These are phyloP conservation scores for Fimicolochytrium jonesii DNA, from an alignment of 192 early-diverging fungal species.

Conservation along the genomic window DNA sequence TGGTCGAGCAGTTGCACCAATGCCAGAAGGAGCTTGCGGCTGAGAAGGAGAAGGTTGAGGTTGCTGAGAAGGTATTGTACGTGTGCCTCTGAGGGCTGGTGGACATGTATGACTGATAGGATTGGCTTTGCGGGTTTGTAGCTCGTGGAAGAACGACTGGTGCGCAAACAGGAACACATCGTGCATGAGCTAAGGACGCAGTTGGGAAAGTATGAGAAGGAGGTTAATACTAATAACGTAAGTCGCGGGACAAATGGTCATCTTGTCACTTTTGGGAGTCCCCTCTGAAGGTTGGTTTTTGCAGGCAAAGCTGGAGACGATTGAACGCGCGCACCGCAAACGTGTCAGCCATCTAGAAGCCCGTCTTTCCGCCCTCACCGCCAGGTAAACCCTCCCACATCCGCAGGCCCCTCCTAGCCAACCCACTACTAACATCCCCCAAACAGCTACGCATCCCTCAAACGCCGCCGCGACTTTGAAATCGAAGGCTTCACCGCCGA, in stretches of 20 bases:
- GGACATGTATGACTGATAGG: not conserved
- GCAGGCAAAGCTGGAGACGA: slow-evolving; percentile 25
- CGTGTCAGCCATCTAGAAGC: slow-evolving; percentile 22
- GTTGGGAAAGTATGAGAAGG: slow-evolving; percentile 31
- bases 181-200: slow-evolving; percentile 34
- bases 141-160: slow-evolving; percentile 40
- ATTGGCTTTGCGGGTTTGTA: slow-evolving; percentile 2
- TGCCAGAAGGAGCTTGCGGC: slow-evolving; percentile 11
- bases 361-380: slow-evolving; percentile 22
- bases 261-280: too few relatives aligned
- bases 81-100: too few relatives aligned
- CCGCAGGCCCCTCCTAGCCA: not conserved
- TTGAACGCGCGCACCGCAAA: slow-evolving; percentile 24
- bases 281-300: too few relatives aligned
- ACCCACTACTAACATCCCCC: not conserved
- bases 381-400: slow-evolving; percentile 38
- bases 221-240: slow-evolving; percentile 29
- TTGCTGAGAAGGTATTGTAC: slow-evolving; percentile 39
- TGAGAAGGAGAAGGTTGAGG: slow-evolving; percentile 34
- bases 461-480: slow-evolving; percentile 55
- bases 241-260: not conserved
- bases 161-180: slow-evolving; percentile 32
- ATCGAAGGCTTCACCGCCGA: slow-evolving; percentile 69
- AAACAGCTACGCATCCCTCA: slow-evolving; percentile 47
- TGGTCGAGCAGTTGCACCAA: slow-evolving; percentile 34